A percentile compares a stretch with the other conserved stretches of the same genome.
phyloP scores from a whole-genome alignment of 108 stramenopile genomes.

The Heterococcus sp. region DNA sequence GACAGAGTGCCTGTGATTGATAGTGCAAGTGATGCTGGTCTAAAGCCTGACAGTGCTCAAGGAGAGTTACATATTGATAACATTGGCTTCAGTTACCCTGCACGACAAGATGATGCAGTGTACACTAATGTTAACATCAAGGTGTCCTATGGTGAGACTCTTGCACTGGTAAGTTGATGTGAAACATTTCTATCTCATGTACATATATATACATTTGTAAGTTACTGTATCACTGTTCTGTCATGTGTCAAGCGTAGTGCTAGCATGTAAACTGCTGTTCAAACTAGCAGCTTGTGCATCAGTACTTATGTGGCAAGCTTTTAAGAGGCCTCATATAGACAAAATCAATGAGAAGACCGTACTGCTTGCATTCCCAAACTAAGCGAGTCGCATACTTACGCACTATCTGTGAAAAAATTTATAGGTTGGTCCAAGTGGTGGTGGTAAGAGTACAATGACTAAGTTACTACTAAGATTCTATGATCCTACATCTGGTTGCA shows the following conservation, averaged over 20 bases:
- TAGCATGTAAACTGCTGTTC: too few relatives aligned
- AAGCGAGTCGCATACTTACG: too few relatives aligned
- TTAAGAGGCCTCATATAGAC: too few relatives aligned
- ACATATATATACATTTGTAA: too few relatives aligned
- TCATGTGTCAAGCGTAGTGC: too few relatives aligned
- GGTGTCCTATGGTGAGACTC: constrained; percentile 19
- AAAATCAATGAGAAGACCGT: too few relatives aligned
- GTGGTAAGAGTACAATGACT: constrained; percentile 40
- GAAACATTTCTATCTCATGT: too few relatives aligned
- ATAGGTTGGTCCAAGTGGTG: constrained; percentile 78
- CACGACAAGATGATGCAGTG: constrained; percentile 24
- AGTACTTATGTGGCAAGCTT: too few relatives aligned
- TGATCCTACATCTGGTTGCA: constrained; percentile 59
- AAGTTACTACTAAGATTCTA: constrained; percentile 77
- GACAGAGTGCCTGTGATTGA: constrained; percentile 31
- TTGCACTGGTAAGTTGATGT: constrained; percentile 69
- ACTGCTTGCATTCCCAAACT: too few relatives aligned
- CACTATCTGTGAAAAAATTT: not conserved
- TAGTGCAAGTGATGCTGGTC: constrained; percentile 10
- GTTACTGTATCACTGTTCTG: too few relatives aligned
- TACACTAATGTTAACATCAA: not conserved
- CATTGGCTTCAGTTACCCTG: constrained; percentile 32
- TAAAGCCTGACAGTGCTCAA: not conserved
- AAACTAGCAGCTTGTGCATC: too few relatives aligned
- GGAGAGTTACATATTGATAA: constrained; percentile 10